Evolutionary conservation across 768 basidiomycete genomes (phyloP), one percentile per base, ranked within the genome.

Genomic region (Ephemerocybe angulata): DNA sequence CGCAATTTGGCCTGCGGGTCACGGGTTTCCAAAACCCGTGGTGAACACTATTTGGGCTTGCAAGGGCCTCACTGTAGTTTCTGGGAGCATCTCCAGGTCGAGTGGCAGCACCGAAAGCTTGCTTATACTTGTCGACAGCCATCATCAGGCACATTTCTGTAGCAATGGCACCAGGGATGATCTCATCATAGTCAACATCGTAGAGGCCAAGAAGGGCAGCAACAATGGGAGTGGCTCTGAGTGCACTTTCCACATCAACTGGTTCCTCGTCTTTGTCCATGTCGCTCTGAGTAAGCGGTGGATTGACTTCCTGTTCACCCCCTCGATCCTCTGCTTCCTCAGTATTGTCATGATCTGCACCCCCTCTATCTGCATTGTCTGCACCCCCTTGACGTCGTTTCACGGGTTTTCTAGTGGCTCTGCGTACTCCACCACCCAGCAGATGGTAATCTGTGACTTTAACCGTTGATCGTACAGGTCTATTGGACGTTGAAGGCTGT

Each of bases 71-170:
- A 21, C 51, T 2, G 54, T 38, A 6, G 21, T 44, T 59, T 64
- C 59, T 3, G 65, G 59, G 56, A 0, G 28, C 38, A 19, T 64
- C 62, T 38, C 66, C 64, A n/a, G 43, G 49, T 46, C 41, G 30
- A 43, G 48, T 43, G 29, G 51, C 29, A 27, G 56, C 42, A 48
- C 56, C 31, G 27, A 31, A 10, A 25, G 48, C 25, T 21, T 22
- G 22, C 22, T 48, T 13, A 21, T 22, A 13, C 25, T 48, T 48
- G 47, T 48, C 47, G 21, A 31, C n/a, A 6, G 47, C 47, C 47
- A 48, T 48, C 17, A 30, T 17, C 30, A 33, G 22, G 21, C 22
- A 27, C 6, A 50, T 50, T 33, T 50, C 31, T 4, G 22, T 3
- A 2, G 29, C 48, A 13, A 29, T 28, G 5, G 3, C 29, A 22